A percentile compares a stretch with the other conserved stretches of the same genome.
These are phyloP conservation scores for Torulaspora gathmanii DNA, from an alignment of 805 yeast species.

Conservation along the genomic window DNA sequence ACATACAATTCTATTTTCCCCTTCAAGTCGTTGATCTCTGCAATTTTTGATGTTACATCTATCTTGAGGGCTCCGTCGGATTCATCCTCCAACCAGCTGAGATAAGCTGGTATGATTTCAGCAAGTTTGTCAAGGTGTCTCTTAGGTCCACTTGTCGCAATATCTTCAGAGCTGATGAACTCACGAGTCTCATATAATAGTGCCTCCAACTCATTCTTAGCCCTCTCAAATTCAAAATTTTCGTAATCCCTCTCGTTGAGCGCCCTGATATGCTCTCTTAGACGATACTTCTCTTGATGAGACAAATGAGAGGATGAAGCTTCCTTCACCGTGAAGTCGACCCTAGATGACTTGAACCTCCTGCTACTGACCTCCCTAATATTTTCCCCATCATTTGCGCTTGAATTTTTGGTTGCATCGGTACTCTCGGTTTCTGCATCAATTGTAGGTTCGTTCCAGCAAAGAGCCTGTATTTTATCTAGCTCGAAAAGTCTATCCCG, in stretches of 20 bases:
- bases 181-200: slow-evolving; percentile 65
- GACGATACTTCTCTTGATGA: slow-evolving; percentile 42
- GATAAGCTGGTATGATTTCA: slow-evolving; percentile 41
- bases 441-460: slow-evolving; percentile 31
- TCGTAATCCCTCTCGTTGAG: slow-evolving; percentile 49
- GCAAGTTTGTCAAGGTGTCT: slow-evolving; percentile 38
- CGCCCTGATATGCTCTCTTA: slow-evolving; percentile 45
- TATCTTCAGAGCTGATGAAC: slow-evolving; percentile 51
- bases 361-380: neutral
- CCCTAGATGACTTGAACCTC: neutral
- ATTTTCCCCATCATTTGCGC: neutral
- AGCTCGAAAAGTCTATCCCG: slow-evolving; percentile 49
- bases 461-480: slow-evolving; percentile 42
- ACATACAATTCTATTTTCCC: slow-evolving; percentile 38
- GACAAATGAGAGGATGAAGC: slow-evolving; percentile 47
- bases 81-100: slow-evolving; percentile 79
- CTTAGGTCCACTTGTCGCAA: slow-evolving; percentile 40
- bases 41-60: slow-evolving; percentile 37
- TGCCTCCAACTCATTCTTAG: slow-evolving; percentile 66
- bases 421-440: slow-evolving; percentile 26
- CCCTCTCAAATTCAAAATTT: slow-evolving; percentile 52
- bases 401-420: slow-evolving; percentile 2
- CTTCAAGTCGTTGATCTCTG: slow-evolving; percentile 25
- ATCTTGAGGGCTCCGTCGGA: slow-evolving; percentile 46
- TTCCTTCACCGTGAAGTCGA: slow-evolving; percentile 31